A percentile compares a stretch with the other conserved stretches of the same genome.
Evolutionary conservation across 2,329 filamentous ascomycete species (phyloP).

Genomic region (Epichloe festucae): DNA sequence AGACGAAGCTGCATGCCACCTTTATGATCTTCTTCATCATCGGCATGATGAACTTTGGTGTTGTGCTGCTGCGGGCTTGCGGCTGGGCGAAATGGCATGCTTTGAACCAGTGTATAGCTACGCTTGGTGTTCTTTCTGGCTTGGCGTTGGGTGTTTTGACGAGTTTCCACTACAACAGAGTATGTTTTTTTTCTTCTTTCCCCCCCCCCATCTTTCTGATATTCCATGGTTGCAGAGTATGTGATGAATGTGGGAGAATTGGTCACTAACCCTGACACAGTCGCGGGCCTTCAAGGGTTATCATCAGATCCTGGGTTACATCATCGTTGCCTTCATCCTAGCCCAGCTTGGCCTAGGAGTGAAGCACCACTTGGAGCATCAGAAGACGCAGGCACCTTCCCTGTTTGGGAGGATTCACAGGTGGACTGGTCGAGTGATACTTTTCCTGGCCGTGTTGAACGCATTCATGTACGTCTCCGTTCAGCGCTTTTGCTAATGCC

Average conservation of each 20-base stretch:
- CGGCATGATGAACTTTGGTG: slow-evolving; percentile 41
- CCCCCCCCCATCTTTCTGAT: no score
- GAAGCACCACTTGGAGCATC: slow-evolving; percentile 41
- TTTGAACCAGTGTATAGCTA: slow-evolving; percentile 36
- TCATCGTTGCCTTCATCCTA: slow-evolving; percentile 38
- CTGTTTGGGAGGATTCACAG: slow-evolving; percentile 40
- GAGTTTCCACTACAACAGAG: slow-evolving; percentile 41
- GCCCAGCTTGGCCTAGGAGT: slow-evolving; percentile 41
- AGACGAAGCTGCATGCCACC: slow-evolving; percentile 30
- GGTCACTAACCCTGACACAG: slow-evolving; percentile 17
- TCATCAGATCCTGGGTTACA: slow-evolving; percentile 47
- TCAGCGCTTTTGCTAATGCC: neutral
- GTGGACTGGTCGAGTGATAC: slow-evolving; percentile 41
- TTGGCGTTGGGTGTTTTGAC: slow-evolving; percentile 38
- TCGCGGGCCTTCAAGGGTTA: slow-evolving; percentile 37
- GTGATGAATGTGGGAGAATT: neutral
- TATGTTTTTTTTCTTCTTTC: slow-evolving; percentile 21
- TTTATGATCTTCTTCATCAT: slow-evolving; percentile 45
- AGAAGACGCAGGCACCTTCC: slow-evolving; percentile 34
- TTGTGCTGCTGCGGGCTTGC: slow-evolving; percentile 38
- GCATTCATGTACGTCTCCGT: slow-evolving; percentile 36
- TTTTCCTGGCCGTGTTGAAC: slow-evolving; percentile 41
- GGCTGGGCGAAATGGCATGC: slow-evolving; percentile 42
- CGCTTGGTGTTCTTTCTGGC: slow-evolving; percentile 35
- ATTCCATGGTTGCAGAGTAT: neutral